phyloP scores from a whole-genome alignment of 805 yeast species.

The Ogataea pignaliae region DNA sequence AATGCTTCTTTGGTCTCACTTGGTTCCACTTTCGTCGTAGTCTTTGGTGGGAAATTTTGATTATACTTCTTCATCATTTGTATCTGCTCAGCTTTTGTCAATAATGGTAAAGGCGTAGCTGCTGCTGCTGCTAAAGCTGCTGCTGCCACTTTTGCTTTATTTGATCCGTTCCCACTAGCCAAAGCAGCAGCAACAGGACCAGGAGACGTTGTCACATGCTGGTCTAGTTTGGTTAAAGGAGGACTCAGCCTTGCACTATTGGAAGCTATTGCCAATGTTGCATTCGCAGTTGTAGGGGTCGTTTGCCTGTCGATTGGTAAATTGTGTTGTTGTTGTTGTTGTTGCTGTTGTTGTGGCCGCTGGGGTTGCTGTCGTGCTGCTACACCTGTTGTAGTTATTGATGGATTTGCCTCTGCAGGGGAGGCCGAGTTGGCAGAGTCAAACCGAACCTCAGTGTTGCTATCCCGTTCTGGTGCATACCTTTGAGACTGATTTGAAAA shows the following conservation, averaged over 20 bases:
- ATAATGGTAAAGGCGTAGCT: constrained; percentile 61
- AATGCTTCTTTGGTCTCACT: too few species aligned
- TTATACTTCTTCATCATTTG: constrained; percentile 1
- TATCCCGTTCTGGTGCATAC: background rate
- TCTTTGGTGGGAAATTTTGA: background rate
- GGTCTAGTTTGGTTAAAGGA: constrained; percentile 14
- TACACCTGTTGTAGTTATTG: too few species aligned
- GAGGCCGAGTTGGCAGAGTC: too few species aligned
- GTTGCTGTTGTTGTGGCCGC: background rate
- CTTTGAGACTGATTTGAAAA: constrained; percentile 30
- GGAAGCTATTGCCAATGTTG: constrained; percentile 3
- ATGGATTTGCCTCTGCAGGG: too few species aligned
- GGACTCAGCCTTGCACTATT: constrained; percentile 13
- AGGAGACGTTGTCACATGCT: constrained; percentile 29
- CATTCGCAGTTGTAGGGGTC: constrained; percentile 10
- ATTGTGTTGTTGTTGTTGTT: background rate
- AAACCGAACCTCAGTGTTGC: too few species aligned
- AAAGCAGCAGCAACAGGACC: constrained; percentile 37
- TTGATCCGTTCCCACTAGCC: constrained; percentile 27
- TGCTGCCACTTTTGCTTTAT: constrained; percentile 69
- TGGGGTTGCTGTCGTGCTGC: too few species aligned
- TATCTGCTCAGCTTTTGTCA: constrained; percentile 12
- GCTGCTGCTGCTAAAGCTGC: constrained; percentile 84
- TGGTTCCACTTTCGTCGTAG: too few species aligned
- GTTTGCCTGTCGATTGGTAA: constrained; percentile 3